Evolutionary conservation across 345 rosid species (phyloP).

Genomic region (Corchorus capsularis): DNA sequence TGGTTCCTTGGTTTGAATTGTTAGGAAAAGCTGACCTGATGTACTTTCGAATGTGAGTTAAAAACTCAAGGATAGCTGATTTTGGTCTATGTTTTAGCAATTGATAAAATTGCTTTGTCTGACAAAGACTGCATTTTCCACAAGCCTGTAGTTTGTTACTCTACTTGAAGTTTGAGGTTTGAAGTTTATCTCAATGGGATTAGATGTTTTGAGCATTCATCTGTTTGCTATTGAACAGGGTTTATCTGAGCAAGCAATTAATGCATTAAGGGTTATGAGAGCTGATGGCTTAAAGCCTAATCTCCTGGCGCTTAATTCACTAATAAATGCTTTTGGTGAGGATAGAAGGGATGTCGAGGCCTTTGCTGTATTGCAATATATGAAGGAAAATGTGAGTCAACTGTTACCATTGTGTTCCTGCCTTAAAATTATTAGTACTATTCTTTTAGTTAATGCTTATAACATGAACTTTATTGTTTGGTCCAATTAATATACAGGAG

Average conservation of each 20-base stretch:
- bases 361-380: constrained; percentile 84
- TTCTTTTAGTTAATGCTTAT: constrained; percentile 14
- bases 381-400: constrained; percentile 82
- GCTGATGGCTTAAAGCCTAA: constrained; percentile 87
- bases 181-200: background rate
- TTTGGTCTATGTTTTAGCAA: background rate
- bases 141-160: background rate
- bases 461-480: constrained; percentile 21
- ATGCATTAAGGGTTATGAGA: constrained; percentile 86
- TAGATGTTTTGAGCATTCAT: background rate
- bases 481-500: constrained; percentile 52
- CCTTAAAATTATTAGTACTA: constrained; percentile 1
- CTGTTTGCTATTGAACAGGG: constrained; percentile 55
- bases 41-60: background rate
- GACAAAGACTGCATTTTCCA: constrained; percentile 11
- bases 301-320: constrained; percentile 82
- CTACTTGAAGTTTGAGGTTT: background rate
- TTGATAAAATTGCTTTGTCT: background rate
- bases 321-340: constrained; percentile 95
- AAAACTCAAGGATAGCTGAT: background rate
- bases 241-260: constrained; percentile 85
- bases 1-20: background rate
- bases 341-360: constrained; percentile 94
- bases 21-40: background rate
- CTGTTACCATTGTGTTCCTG: constrained; percentile 4